Evolutionary conservation across 1,284 basidiomycete genomes (phyloP).

Genomic region (Thelephora terrestris): DNA sequence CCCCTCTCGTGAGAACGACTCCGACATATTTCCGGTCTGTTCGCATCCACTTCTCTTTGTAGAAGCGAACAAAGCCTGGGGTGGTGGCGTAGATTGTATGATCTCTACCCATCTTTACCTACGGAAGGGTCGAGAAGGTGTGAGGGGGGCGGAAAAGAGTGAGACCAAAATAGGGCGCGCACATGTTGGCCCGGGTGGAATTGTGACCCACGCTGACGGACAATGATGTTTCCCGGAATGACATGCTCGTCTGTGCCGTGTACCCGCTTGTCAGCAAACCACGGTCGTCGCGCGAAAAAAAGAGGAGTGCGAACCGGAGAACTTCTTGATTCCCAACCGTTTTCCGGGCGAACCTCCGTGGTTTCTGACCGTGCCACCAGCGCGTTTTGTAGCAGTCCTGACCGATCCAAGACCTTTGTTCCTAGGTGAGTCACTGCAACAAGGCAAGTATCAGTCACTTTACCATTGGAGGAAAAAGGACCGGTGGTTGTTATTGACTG

Average conservation of each 20-base stretch:
- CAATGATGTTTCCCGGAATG: conserved; percentile 87
- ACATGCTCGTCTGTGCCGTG: conserved; percentile 66
- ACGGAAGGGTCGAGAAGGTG: conserved; percentile 2
- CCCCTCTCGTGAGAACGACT: conserved; percentile 67
- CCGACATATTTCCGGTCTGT: conserved; percentile 75
- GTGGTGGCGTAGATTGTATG: conserved; percentile 85
- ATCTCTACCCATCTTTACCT: conserved; percentile 87
- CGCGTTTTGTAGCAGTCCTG: conserved; percentile 89
- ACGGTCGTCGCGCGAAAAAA: conserved; percentile 1
- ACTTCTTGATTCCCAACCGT: conserved; percentile 89
- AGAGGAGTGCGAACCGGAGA: conserved; percentile 57
- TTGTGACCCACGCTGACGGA: conserved; percentile 81
- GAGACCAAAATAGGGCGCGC: conserved; percentile 18
- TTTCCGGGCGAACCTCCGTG: conserved; percentile 86
- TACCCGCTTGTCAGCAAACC: neutral
- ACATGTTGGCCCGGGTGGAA: conserved; percentile 92
- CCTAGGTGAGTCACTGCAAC: neutral
- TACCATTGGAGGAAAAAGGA: conserved; percentile 45
- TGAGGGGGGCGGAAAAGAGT: conserved; percentile 2
- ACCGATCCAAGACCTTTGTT: conserved; percentile 46
- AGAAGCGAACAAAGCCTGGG: conserved; percentile 89
- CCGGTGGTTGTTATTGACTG: conserved; percentile 19
- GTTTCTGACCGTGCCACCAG: conserved; percentile 86
- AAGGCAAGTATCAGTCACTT: conserved; percentile 1
- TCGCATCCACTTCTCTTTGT: conserved; percentile 63